phyloP scores from a whole-genome alignment of 2,329 filamentous ascomycete genomes.

The Nothophoma quercina region DNA sequence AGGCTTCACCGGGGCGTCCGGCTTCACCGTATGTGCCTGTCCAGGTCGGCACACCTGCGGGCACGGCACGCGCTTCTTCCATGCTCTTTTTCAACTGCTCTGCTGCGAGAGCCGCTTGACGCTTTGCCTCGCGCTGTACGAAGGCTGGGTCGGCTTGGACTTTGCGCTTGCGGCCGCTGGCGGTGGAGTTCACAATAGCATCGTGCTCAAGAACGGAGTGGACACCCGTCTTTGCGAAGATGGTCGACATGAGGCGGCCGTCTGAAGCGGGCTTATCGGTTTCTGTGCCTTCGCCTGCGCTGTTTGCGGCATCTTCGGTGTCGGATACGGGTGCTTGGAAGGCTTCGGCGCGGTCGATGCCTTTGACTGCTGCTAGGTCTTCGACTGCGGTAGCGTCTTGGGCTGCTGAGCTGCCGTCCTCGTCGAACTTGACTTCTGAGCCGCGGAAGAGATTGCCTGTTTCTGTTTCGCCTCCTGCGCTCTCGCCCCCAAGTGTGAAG shows the following conservation, averaged over 20 bases:
- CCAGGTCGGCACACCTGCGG: conserved; percentile 90
- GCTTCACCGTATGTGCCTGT: conserved; percentile 83
- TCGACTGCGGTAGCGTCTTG: conserved; percentile 33
- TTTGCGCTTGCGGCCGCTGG: conserved; percentile 64
- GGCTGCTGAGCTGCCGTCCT: conserved; percentile 29
- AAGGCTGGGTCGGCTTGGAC: conserved; percentile 78
- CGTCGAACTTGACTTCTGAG: conserved; percentile 74
- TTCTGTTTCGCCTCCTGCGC: conserved; percentile 73
- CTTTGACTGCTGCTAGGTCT: conserved; percentile 49
- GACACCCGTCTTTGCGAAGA: conserved; percentile 85
- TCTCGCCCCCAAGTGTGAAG: conserved; percentile 77
- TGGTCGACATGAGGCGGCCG: conserved; percentile 83
- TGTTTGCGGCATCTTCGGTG: conserved; percentile 31
- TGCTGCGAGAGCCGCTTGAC: conserved; percentile 79
- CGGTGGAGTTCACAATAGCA: conserved; percentile 69
- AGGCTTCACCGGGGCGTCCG: conserved; percentile 62
- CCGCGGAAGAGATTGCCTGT: conserved; percentile 87
- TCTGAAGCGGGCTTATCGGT: conserved; percentile 32
- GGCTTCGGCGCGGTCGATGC: conserved; percentile 55
- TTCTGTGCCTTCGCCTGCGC: conserved; percentile 21
- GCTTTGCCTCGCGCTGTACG: conserved; percentile 81
- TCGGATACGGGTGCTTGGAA: conserved; percentile 45
- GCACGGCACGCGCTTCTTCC: conserved; percentile 74
- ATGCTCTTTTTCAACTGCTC: conserved; percentile 76
- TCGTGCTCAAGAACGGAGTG: conserved; percentile 95